These are phyloP conservation scores for Chaetomium fimeti DNA, from an alignment of 495 filamentous ascomycete species.

Conservation along the genomic window DNA sequence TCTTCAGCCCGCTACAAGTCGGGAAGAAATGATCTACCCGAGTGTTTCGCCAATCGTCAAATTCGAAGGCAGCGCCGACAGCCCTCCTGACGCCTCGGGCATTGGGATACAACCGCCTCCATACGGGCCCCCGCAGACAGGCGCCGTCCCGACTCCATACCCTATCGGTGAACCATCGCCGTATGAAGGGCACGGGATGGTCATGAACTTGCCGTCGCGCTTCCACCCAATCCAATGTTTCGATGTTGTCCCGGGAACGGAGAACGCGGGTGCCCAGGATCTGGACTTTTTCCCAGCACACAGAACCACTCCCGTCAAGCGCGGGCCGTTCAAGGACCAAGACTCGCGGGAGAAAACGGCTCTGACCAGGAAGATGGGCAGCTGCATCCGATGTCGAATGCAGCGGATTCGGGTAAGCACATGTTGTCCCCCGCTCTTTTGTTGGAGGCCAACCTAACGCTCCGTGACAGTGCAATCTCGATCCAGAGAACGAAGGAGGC, in stretches of 20 bases:
- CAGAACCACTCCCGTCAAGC: slow-evolving; percentile 38
- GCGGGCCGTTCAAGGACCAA: slow-evolving; percentile 50
- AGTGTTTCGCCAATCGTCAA: slow-evolving; percentile 28
- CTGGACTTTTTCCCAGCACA: slow-evolving; percentile 25
- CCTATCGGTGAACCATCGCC: slow-evolving; percentile 15
- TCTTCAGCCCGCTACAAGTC: slow-evolving; percentile 39
- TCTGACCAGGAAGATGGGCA: slow-evolving; percentile 50
- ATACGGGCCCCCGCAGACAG: slow-evolving; percentile 12
- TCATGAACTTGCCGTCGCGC: slow-evolving; percentile 10
- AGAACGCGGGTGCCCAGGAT: neutral
- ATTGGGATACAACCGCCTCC: slow-evolving; percentile 18
- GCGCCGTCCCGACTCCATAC: slow-evolving; percentile 17
- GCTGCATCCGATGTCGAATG: slow-evolving; percentile 54
- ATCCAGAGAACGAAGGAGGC: slow-evolving; percentile 42
- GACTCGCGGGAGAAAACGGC: slow-evolving; percentile 49
- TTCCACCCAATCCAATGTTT: slow-evolving; percentile 18
- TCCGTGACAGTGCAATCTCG: slow-evolving; percentile 44
- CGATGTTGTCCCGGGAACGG: slow-evolving; percentile 14
- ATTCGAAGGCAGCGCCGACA: slow-evolving; percentile 29
- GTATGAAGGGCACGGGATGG: slow-evolving; percentile 17
- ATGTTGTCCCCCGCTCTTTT: neutral
- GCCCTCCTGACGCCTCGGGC: neutral
- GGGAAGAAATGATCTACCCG: slow-evolving; percentile 51
- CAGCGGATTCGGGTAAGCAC: slow-evolving; percentile 53
- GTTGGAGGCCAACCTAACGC: slow-evolving; percentile 12